phyloP scores from a whole-genome alignment of 2,329 filamentous ascomycete species.

The Pestalotiopsis sp. region DNA sequence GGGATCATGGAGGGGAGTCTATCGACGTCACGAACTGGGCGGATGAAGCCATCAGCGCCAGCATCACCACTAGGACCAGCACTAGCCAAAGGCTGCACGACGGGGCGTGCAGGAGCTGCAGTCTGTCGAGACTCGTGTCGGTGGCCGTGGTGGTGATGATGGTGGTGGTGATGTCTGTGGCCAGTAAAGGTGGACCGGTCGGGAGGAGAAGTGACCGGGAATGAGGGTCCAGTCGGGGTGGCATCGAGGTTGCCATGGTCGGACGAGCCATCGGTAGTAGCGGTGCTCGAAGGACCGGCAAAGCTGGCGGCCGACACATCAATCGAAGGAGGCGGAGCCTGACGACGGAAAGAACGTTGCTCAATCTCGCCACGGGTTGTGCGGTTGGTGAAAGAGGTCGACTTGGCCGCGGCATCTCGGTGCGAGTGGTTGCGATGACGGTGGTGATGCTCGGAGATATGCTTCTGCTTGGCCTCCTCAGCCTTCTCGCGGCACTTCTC shows the following conservation, averaged over 20 bases:
- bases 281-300: constrained; percentile 42
- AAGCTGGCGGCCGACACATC: constrained; percentile 67
- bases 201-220: constrained; percentile 71
- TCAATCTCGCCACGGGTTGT: constrained; percentile 58
- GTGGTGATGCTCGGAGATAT: constrained; percentile 55
- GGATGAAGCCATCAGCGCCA: constrained; percentile 71
- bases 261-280: constrained; percentile 33
- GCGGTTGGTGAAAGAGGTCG: constrained; percentile 57
- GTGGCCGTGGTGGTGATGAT: constrained; percentile 50
- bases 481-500: constrained; percentile 88
- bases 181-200: constrained; percentile 67
- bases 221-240: constrained; percentile 62
- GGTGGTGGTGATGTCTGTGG: constrained; percentile 46
- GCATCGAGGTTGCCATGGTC: constrained; percentile 52
- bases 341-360: constrained; percentile 69
- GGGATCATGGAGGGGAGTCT: constrained; percentile 82
- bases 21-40: constrained; percentile 81
- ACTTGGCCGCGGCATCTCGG: constrained; percentile 48
- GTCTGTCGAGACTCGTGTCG: constrained; percentile 52
- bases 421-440: constrained; percentile 55
- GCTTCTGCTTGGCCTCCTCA: constrained; percentile 79
- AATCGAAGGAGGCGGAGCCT: constrained; percentile 82
- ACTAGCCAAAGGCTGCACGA: constrained; percentile 69
- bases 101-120: constrained; percentile 52
- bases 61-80: constrained; percentile 70